phyloP scores from a whole-genome alignment of 2,329 filamentous ascomycete species.

The Cladorrhinum sp. region DNA sequence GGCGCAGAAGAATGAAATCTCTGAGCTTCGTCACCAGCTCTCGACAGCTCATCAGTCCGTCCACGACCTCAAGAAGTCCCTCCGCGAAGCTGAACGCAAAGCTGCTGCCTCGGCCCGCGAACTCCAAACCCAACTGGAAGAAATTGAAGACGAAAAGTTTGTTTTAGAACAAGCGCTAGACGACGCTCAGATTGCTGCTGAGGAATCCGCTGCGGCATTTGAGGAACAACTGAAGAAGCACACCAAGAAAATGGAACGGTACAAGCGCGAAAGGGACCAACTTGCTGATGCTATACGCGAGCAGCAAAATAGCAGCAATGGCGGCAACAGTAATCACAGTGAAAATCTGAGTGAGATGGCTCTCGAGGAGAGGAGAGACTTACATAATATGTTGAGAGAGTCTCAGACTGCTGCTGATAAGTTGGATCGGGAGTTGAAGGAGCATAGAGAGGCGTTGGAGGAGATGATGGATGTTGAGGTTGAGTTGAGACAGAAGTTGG shows the following conservation, averaged over 20 bases:
- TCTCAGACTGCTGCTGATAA: constrained; percentile 63
- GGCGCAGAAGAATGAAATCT: constrained; percentile 54
- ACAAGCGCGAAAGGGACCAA: constrained; percentile 47
- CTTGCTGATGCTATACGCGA: constrained; percentile 35
- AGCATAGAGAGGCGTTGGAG: constrained; percentile 65
- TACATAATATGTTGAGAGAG: constrained; percentile 59
- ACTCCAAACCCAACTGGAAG: constrained; percentile 53
- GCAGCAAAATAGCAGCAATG: constrained; percentile 25
- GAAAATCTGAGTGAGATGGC: constrained; percentile 39
- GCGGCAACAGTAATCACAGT: constrained; percentile 26
- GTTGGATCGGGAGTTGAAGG: constrained; percentile 68
- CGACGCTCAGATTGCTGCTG: constrained; percentile 50
- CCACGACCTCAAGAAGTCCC: constrained; percentile 50
- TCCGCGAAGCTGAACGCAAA: constrained; percentile 50
- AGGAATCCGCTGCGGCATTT: constrained; percentile 45
- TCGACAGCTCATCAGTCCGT: constrained; percentile 57
- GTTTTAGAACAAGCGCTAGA: constrained; percentile 58
- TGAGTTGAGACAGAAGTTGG: constrained; percentile 63
- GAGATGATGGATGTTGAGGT: constrained; percentile 54
- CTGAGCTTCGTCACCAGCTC: constrained; percentile 59
- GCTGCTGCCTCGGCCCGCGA: constrained; percentile 42
- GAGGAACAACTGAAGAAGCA: constrained; percentile 43
- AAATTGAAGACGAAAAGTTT: constrained; percentile 57
- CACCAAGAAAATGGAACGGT: constrained; percentile 50
- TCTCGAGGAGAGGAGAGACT: constrained; percentile 54